phyloP scores from a whole-genome alignment of 139 green algal genomes.

The Picochlorum sp. region DNA sequence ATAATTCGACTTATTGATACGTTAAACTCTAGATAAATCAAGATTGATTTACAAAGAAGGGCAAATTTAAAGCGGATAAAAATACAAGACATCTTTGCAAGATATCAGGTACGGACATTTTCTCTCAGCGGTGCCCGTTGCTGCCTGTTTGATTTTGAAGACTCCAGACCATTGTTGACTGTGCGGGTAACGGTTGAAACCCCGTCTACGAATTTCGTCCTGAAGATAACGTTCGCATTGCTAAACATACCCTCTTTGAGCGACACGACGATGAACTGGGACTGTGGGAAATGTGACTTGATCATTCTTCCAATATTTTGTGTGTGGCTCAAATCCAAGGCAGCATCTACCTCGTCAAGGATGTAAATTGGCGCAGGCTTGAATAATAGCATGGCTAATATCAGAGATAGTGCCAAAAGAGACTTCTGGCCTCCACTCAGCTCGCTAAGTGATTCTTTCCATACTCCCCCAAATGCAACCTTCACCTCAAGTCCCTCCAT shows the following conservation, averaged over 20 bases:
- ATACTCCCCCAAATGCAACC: conserved; percentile 93
- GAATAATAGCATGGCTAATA: conserved; percentile 95
- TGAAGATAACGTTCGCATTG: conserved; percentile 98
- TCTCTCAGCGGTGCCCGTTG: conserved; percentile 9
- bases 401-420: conserved; percentile 91
- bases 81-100: neutral
- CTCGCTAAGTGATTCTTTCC: conserved; percentile 96
- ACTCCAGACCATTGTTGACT: conserved; percentile 7
- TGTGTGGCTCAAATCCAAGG: conserved; percentile 96
- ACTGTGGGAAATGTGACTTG: conserved; percentile 92
- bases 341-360: conserved; percentile 97
- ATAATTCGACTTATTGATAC: too few species aligned
- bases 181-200: conserved; percentile 78
- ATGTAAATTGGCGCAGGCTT: conserved; percentile 99
- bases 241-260: conserved; percentile 99
- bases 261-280: conserved; percentile 64
- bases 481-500: conserved; percentile 83
- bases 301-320: conserved; percentile 99
- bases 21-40: too few species aligned
- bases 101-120: conserved; percentile 11
- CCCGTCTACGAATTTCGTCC: conserved; percentile 96
- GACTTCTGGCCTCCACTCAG: conserved; percentile 90
- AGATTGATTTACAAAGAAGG: too few species aligned
- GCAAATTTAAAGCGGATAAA: too few species aligned
- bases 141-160: neutral